A percentile compares a stretch with the other conserved stretches of the same genome.
Conservation (phyloP, 2,329 filamentous ascomycete genomes). For the Epichloe sylvatica region DNA sequence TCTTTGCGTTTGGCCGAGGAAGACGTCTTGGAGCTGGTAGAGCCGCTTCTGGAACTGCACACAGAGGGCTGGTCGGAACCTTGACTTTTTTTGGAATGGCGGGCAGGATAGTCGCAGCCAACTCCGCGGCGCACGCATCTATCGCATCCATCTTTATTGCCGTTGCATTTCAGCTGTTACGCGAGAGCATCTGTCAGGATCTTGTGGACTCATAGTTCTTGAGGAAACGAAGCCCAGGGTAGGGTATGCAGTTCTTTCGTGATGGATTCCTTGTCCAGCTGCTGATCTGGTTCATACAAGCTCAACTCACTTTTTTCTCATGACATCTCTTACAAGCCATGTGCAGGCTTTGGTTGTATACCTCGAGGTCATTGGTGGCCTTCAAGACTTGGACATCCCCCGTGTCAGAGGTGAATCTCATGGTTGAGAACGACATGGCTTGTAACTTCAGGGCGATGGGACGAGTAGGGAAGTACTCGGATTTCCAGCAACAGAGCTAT, state of each 20-base stretch:
- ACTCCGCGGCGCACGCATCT: slow-evolving; percentile 18
- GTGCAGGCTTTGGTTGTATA: slow-evolving; percentile 24
- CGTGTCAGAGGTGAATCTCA: neutral
- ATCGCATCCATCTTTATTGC: slow-evolving; percentile 24
- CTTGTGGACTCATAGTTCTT: neutral
- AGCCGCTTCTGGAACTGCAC: slow-evolving; percentile 1
- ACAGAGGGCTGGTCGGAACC: slow-evolving; percentile 7
- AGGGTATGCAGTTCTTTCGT: too few relatives aligned
- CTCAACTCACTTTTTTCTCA: slow-evolving; percentile 23
- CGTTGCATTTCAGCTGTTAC: slow-evolving; percentile 23
- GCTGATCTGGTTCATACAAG: too few relatives aligned
- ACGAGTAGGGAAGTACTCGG: neutral
- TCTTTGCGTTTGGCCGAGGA: neutral
- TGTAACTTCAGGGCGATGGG: neutral
- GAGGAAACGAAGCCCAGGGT: neutral
- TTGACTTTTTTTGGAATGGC: slow-evolving; percentile 17
- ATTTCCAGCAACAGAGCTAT: too few relatives aligned
- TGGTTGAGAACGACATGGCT: neutral
- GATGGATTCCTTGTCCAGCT: too few relatives aligned
- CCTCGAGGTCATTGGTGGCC: slow-evolving; percentile 20
- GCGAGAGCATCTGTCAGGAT: neutral
- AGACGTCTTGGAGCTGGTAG: neutral
- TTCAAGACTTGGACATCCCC: slow-evolving; percentile 24
- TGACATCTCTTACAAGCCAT: slow-evolving; percentile 26
- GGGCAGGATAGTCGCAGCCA: slow-evolving; percentile 22